Evolutionary conservation across 2,329 filamentous ascomycete species (phyloP).

Genomic region (Alternaria triticina): DNA sequence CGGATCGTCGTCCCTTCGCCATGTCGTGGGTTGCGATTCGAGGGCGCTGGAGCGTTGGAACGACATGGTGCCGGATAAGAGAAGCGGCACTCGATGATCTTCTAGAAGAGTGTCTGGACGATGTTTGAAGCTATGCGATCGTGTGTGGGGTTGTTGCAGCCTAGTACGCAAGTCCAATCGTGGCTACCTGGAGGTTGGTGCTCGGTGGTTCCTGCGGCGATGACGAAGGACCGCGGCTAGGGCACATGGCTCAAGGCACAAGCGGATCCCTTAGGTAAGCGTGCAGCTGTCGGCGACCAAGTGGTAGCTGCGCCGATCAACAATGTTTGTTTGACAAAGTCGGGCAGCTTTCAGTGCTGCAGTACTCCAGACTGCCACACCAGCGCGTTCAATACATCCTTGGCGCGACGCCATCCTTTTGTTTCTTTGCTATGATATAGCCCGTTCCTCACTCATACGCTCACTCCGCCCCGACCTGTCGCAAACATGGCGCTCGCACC

Average conservation of each 20-base stretch:
- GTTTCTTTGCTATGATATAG: constrained; percentile 33
- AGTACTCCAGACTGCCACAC: constrained; percentile 6
- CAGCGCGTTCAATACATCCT: constrained; percentile 10
- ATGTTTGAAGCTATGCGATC: constrained; percentile 9
- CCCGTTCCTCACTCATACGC: constrained; percentile 24
- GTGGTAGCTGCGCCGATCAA: constrained; percentile 20
- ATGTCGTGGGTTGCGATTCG: constrained; percentile 76
- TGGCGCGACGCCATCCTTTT: constrained; percentile 11
- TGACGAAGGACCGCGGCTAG: constrained; percentile 29
- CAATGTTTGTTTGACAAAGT: constrained; percentile 37
- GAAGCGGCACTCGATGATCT: neutral
- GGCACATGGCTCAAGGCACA: constrained; percentile 29
- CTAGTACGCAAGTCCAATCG: constrained; percentile 16
- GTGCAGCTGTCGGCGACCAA: constrained; percentile 18
- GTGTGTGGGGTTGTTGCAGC: constrained; percentile 3
- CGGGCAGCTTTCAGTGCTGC: constrained; percentile 12
- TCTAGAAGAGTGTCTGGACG: too few relatives aligned
- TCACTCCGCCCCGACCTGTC: constrained; percentile 30
- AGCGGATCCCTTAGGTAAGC: constrained; percentile 21
- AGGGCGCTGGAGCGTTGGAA: constrained; percentile 86
- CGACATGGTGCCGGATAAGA: constrained; percentile 67
- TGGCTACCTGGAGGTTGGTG: constrained; percentile 36
- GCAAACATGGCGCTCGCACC: constrained; percentile 33
- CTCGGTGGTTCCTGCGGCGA: constrained; percentile 29
- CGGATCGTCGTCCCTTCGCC: constrained; percentile 71